Evolutionary conservation across 257 asterid genomes (phyloP), one percentile per base, ranked within the genome.

Genomic region (Leonotis leonurus): DNA sequence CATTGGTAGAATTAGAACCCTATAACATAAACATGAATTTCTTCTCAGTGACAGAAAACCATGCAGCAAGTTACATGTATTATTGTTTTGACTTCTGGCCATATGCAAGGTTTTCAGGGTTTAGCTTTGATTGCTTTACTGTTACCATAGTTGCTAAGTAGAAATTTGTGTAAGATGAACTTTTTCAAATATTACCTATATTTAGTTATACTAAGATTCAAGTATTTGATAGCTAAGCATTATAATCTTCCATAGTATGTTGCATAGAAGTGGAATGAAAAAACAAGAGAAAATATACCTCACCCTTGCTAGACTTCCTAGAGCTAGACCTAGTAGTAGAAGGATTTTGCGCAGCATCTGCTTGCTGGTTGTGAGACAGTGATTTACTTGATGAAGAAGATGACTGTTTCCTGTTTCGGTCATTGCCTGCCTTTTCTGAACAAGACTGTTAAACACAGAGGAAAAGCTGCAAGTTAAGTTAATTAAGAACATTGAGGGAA

Each of bases 1-100:
- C 95, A 71, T 86, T 67, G 60, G 90, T 78, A 58, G 85, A 70
- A 79, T 74, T 82, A 62, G 67, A 51, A 64, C 87, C 97, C 98
- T 88, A 82, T 41, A 77, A 78, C 16, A 30, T 70, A 70, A 82
- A 46, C 68, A 70, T 18, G 36, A 60, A 52, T 55, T 52, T 50
- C 1, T 56, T 51, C 53, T 70, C 30, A 65, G 71, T 61, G 43
- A 49, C 36, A 54, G 26, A 48, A 46, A 37, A 46, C 29, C 13
- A 30, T 68, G 53, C 33, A 49, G 27, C 21, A 60, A 41, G 56
- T 61, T 60, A 43, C 33, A 52, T 39, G 25, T 25, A 13, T 41
- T 30, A 30, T 1, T 32, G 10, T 5, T 32, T 7, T 0, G 8
- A 14, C 21, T 41, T 16, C 16, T 43, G 22, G 14, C 6, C 49